Evolutionary conservation across 441 rosid genomes (phyloP), one percentile per base, ranked within the genome.

Genomic region (Adansonia rubrostipa): DNA sequence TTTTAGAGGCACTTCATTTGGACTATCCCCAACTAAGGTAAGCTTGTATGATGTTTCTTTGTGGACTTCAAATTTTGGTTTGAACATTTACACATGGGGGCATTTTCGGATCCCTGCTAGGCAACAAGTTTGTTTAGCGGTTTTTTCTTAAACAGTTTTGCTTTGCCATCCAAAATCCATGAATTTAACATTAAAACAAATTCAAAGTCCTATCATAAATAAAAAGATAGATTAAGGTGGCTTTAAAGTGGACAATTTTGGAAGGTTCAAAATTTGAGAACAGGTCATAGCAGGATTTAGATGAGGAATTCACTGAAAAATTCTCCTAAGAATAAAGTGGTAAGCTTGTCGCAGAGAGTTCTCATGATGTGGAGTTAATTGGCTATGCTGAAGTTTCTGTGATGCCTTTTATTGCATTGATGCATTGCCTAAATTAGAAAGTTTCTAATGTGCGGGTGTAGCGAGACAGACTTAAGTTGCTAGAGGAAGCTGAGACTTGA

Each of bases 1-100:
- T 85, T 95, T 95, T 82, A 89, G 98, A 80, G 91, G 90, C 84
- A 93, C 97, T 61, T 87, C 97, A 14, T 90, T 90, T 78, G 97
- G 96, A 75, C 84, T 83, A 63, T 84, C 95, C 64, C 71, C 85
- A 61, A 82, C 82, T 56, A 85, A 89, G 94, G 97, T 92, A 82
- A 79, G 78, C 14, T 22, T 19, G 50, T 62, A 33, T 76, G 33
- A 60, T 75, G 47, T 73, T 62, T 42, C 71, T 20, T 58, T 62
- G 17, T 7, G 9, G 1, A 47, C 36, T 4, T 44, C 11, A 48
- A 75, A 56, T 75, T 75, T 61, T 75, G 53, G 40, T 60, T 48
- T 50, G 47, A 58, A 61, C 22, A 11, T 53, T 40, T 75, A 17
- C 51, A 22, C 28, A n/a, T 22, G 24, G 65, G 13, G 19, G 20